phyloP scores from a whole-genome alignment of 352 stramenopile genomes.

The Pythium myriotylum region DNA sequence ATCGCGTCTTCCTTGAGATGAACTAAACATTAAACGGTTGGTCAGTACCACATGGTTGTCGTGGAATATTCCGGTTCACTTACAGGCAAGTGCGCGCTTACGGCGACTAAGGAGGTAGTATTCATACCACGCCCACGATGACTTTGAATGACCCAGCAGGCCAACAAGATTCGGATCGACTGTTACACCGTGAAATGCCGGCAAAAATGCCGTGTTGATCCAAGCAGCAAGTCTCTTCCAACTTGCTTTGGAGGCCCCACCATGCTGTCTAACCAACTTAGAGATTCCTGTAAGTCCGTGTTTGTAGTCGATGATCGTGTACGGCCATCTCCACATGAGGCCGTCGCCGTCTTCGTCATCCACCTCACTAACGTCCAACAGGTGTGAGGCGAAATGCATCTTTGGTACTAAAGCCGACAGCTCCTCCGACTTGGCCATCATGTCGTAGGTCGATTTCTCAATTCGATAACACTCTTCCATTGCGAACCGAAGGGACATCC shows the following conservation, averaged over 20 bases:
- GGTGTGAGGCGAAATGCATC: slow-evolving; percentile 52
- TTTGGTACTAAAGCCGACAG: slow-evolving; percentile 45
- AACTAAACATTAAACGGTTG: slow-evolving; percentile 9
- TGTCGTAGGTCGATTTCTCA: slow-evolving; percentile 57
- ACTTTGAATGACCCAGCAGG: slow-evolving; percentile 66
- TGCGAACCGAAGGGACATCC: slow-evolving; percentile 61
- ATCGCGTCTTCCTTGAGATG: slow-evolving; percentile 69
- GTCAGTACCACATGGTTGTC: slow-evolving; percentile 1
- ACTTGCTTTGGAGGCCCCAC: slow-evolving; percentile 45
- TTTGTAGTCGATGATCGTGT: slow-evolving; percentile 76
- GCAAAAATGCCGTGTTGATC: slow-evolving; percentile 65
- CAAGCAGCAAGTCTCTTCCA: slow-evolving; percentile 61
- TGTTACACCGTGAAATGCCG: slow-evolving; percentile 56
- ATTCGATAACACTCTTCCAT: slow-evolving; percentile 83
- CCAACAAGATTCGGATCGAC: slow-evolving; percentile 49
- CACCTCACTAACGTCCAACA: slow-evolving; percentile 63
- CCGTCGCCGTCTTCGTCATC: slow-evolving; percentile 69
- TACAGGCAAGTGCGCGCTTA: slow-evolving; percentile 70
- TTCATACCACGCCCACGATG: slow-evolving; percentile 78
- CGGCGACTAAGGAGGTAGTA: slow-evolving; percentile 78
- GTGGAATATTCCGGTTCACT: slow-evolving; percentile 19
- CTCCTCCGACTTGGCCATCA: slow-evolving; percentile 36
- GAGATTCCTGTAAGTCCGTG: slow-evolving; percentile 52
- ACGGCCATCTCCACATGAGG: slow-evolving; percentile 83
- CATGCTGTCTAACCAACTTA: slow-evolving; percentile 44